Percentiles rank a stretch among this genome's conserved stretches.
These are phyloP conservation scores for Exophiala bonariae DNA, from an alignment of 2,329 filamentous ascomycete genomes.

Conservation along the genomic window DNA sequence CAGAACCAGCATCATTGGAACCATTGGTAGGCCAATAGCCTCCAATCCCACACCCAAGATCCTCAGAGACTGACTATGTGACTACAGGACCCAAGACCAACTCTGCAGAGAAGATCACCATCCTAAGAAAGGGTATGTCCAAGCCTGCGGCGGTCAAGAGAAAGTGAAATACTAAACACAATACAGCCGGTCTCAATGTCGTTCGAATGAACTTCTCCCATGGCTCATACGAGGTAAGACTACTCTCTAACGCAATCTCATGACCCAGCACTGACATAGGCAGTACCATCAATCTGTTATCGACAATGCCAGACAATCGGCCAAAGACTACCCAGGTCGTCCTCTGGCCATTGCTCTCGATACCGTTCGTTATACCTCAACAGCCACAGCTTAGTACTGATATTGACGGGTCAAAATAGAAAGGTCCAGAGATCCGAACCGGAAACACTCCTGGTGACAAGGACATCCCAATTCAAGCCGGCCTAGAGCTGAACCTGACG, in stretches of 20 bases:
- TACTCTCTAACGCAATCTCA: not conserved
- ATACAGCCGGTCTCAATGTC: slow-evolving; percentile 81
- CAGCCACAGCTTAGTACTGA: slow-evolving; percentile 26
- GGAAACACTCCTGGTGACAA: slow-evolving; percentile 70
- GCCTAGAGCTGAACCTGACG: slow-evolving; percentile 89
- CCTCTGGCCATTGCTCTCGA: slow-evolving; percentile 93
- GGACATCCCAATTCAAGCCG: slow-evolving; percentile 79
- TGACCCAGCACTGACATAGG: slow-evolving; percentile 20
- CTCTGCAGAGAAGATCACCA: slow-evolving; percentile 94
- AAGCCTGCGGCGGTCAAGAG: not conserved
- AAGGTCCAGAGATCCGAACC: slow-evolving; percentile 85
- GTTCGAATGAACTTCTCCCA: slow-evolving; percentile 99
- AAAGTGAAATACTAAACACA: slow-evolving; percentile 17
- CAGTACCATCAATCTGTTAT: slow-evolving; percentile 98
- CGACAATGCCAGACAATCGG: slow-evolving; percentile 87
- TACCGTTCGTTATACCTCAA: slow-evolving; percentile 57
- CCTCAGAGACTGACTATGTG: not conserved
- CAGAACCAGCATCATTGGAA: slow-evolving; percentile 97
- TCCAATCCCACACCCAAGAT: not conserved
- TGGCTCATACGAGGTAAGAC: slow-evolving; percentile 72
- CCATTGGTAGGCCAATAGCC: slow-evolving; percentile 68
- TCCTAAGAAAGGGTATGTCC: slow-evolving; percentile 68
- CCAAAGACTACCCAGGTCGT: slow-evolving; percentile 73
- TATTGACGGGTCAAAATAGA: slow-evolving; percentile 42
- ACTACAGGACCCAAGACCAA: slow-evolving; percentile 89